These are phyloP conservation scores for Fraxinus platypoda DNA, from an alignment of 305 asterid species.

Conservation along the genomic window DNA sequence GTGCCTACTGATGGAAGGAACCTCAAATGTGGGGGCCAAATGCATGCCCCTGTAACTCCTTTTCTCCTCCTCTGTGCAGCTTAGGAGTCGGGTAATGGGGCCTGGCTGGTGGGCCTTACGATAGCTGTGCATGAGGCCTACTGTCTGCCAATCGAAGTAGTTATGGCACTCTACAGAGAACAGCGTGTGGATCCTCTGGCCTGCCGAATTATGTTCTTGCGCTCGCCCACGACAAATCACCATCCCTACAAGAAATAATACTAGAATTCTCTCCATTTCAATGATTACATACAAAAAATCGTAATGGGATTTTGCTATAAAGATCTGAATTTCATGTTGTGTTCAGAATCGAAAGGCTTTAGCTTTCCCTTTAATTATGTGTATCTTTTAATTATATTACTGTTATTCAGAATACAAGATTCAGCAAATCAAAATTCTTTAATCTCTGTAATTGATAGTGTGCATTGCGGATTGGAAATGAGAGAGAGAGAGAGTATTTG, in stretches of 20 bases:
- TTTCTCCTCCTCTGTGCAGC: constrained; percentile 80
- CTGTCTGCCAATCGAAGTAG: constrained; percentile 99
- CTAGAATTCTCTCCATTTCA: constrained; percentile 29
- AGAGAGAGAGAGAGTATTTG: neutral
- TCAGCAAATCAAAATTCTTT: neutral
- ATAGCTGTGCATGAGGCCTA: constrained; percentile 89
- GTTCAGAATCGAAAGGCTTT: constrained; percentile 26
- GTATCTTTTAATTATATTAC: neutral
- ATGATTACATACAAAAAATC: constrained; percentile 28
- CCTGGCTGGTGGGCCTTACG: constrained; percentile 87
- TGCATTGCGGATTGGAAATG: neutral
- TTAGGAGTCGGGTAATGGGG: constrained; percentile 79
- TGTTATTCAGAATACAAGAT: neutral
- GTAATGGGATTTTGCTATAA: constrained; percentile 28
- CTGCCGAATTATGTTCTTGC: constrained; percentile 25
- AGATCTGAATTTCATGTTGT: constrained; percentile 30
- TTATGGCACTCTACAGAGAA: constrained; percentile 94
- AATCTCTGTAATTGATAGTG: neutral
- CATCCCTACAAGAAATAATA: constrained; percentile 25
- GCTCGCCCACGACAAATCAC: constrained; percentile 34
- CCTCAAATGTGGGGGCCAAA: constrained; percentile 91
- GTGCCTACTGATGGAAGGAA: constrained; percentile 58
- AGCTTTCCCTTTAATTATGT: constrained; percentile 15
- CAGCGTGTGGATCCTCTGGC: constrained; percentile 74
- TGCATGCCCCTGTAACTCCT: constrained; percentile 69